These are phyloP conservation scores for Corchorus olitorius DNA, from an alignment of 345 rosid species.

Conservation along the genomic window DNA sequence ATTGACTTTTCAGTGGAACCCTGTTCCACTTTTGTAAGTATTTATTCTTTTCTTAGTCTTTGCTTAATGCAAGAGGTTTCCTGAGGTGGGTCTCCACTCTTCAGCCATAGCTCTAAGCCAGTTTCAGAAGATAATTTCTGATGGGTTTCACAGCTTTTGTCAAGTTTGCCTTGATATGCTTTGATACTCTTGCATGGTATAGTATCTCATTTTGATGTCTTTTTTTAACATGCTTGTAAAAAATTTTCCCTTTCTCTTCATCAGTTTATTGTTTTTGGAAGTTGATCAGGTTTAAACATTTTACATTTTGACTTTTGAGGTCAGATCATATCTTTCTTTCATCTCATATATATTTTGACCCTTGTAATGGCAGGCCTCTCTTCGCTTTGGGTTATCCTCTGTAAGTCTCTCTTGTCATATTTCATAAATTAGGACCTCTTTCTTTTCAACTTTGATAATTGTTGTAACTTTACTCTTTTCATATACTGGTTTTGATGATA, in stretches of 20 bases:
- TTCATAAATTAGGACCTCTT: not conserved
- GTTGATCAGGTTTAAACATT: not conserved
- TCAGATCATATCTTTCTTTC: not conserved
- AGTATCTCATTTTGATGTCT: too few species aligned
- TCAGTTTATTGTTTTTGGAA: not conserved
- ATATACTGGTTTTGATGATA: not conserved
- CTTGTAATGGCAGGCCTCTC: slow-evolving; percentile 36
- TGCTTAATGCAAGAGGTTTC: not conserved
- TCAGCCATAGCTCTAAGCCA: too few species aligned
- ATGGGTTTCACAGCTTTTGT: slow-evolving; percentile 25
- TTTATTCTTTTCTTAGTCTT: not conserved
- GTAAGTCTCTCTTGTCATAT: slow-evolving; percentile 25
- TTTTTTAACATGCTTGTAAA: not conserved
- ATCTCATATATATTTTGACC: not conserved
- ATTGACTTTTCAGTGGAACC: not conserved
- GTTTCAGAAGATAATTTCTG: not conserved
- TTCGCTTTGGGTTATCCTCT: slow-evolving; percentile 39
- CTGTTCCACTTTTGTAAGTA: not conserved
- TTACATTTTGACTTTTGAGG: not conserved
- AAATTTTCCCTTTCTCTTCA: not conserved
- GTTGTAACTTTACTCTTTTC: not conserved
- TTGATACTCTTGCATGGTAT: slow-evolving; percentile 36
- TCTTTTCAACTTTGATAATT: not conserved
- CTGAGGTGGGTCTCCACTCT: not conserved
- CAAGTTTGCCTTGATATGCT: slow-evolving; percentile 18